Evolutionary conservation across 179 eudicot genomes (phyloP), one percentile per base, ranked within the genome.

Genomic region (Dionaea muscipula): DNA sequence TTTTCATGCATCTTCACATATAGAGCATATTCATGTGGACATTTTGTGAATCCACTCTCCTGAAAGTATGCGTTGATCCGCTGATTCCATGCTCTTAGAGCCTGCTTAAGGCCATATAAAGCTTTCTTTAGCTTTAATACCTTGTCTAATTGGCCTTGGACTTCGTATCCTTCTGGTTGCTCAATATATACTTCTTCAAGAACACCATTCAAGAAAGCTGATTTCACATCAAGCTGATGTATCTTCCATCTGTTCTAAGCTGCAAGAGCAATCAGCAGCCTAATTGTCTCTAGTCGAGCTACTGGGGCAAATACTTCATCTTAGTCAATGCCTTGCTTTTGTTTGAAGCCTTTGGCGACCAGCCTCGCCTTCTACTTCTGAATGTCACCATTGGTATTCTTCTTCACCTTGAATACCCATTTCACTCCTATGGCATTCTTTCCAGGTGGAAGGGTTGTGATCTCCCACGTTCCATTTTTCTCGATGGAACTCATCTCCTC

Each of bases 41-140:
- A 53, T 9, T 15, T 35, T 5, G n/a, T 16, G 11, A 53, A 53
- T 3, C 57, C 57, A 37, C 19, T 23, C 13, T 40, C 20, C 7
- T 22, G 20, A 37, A 62, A 53, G 46, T 53, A 45, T 1, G 4
- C 13, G 13, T 63, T 28, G 16, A 37, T 55, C 15, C 16, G 26
- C 2, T 40, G 24, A 26, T 63, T 46, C 55, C 61, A 63, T 0
- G 55, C 55, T 26, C 55, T 26, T 5, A 27, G 61, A 3, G 68
- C 55, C 18, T 62, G 24, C 21, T 62, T 62, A 4, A 63, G 47
- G 17, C 43, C 65, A 51, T 61, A 41, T n/a, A 61, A 52, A 3
- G 57, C 50, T 26, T 40, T 61, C 25, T 55, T 63, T 36, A 51
- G 23, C 18, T 61, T 61, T 4, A 33, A 51, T 0, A 41, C 50